Base-by-base conservation (phyloP, 1,284 basidiomycete genomes). In the Trichosporon faecale region DNA sequence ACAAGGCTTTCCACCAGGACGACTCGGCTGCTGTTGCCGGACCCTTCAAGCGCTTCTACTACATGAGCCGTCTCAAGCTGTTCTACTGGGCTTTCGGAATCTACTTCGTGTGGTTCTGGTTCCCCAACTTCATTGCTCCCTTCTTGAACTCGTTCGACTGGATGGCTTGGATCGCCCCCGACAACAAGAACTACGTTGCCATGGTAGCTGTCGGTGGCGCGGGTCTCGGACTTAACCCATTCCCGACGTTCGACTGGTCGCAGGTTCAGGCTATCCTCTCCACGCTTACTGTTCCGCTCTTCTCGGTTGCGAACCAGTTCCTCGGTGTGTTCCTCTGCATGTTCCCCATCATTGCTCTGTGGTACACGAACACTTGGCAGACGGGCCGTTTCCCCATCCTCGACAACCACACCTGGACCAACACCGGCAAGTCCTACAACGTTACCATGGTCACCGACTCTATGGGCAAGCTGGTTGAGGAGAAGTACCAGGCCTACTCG, bases 101-200 rank as follows among this genome's bases (percentile, higher is more conserved):
- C 65, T 83, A 84, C 80, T 78, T 84, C 64, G 66, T 37, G n/a
- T 52, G 55, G 33, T 84, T 80, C 76, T 84, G 79, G 79, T 81
- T 85, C 79, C 82, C 83, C 44, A 80, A 79, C 68, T 84, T 78
- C 72, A 71, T 84, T 40, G 81, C 83, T 70, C 71, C 68, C 14
- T 86, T 85, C 23, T 81, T 88, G 8, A 86, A 86, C 16, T 85
- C 82, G 72, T 89, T 89, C 78, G 86, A 85, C 73, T 89, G 88
- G 88, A 85, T 88, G 18, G 86, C 85, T 69, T 89, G 88, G 88
- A 88, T 89, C 74, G 84, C 80, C 35, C 87, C 87, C 6, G 77
- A 78, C 68, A 76, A 77, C 61, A 57, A 71, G 23, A 66, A 64
- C 8, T 68, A 79, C 3, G 70, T 70, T 57, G 72, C 72, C 57